Base-by-base conservation (phyloP, 2,329 filamentous ascomycete genomes). In the Pestalotiopsis sp. region DNA sequence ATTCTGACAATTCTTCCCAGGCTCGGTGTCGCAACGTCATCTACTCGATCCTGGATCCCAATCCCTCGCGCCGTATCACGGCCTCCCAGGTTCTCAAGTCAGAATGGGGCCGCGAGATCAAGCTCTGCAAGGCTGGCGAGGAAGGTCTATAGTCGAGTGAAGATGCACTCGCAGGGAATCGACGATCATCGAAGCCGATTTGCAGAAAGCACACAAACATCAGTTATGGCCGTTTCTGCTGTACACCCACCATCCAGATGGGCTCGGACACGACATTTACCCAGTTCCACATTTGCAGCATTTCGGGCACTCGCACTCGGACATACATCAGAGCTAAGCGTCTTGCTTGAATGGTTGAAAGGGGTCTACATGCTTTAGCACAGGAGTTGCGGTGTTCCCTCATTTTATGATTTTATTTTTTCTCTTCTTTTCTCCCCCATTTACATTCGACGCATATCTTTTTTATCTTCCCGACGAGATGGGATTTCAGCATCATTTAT, bases 91-190 rank as follows among this genome's bases (percentile, higher is more conserved):
- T 98, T 68, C 90, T 99, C 76, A 97, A 97, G 82, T 98, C 95
- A 4, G 96, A 99, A 84, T 99, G 96, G 96, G 94, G 96, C 74
- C 93, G 96, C 74, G 95, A 98, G 81, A 98, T 98, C 82, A 97
- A 95, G 83, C 88, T 98, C 69, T 99, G 96, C 85, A 96, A 95
- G 82, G 95, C 96, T 70, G 96, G 95, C 74, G 94, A 98, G 82
- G 95, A 98, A 86, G 96, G 96, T 69, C 91, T 97, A 76, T 98
- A 87, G 73, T 67, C 12, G 14, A 31, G 38, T 13, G 61, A 17
- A 12, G 12, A 45, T 39, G 31, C 61, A 17, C 23, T 45, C 61
- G 38, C 61, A 63, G 7, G 17, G 61, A 27, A 17, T 27, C 20
- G 38, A 52, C 25, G 62, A 31, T 25, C 38, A n/a, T 66, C 25